phyloP scores from a whole-genome alignment of 441 rosid species.

The Pelargonium myrrhifolium region DNA sequence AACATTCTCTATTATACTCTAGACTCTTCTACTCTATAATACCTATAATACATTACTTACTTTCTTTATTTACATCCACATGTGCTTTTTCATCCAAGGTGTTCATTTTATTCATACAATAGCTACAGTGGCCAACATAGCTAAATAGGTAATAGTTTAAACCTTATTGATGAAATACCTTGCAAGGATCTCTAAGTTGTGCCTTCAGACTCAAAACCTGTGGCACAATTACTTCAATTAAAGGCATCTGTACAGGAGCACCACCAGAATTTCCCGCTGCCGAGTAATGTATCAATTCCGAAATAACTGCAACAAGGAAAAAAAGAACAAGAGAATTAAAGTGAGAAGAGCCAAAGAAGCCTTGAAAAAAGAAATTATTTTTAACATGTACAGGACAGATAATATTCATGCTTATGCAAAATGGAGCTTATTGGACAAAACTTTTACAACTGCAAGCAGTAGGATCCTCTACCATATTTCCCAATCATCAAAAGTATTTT shows the following conservation, averaged over 20 bases:
- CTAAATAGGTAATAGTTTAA: neutral
- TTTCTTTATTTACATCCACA: too few relatives aligned
- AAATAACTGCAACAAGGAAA: constrained; percentile 55
- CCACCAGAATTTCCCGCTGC: constrained; percentile 76
- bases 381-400: neutral
- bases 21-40: too few relatives aligned
- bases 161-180: constrained; percentile 43
- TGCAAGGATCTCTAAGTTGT: constrained; percentile 76
- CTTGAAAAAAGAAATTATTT: neutral
- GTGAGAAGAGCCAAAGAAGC: neutral
- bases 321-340: constrained; percentile 2
- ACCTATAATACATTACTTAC: too few relatives aligned
- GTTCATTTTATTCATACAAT: neutral
- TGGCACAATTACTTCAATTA: constrained; percentile 91
- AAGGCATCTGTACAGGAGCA: constrained; percentile 68
- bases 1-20: too few relatives aligned
- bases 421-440: neutral
- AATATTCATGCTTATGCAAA: neutral
- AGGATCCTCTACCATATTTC: neutral
- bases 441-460: neutral
- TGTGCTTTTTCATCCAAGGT: neutral
- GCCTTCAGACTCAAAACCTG: constrained; percentile 77
- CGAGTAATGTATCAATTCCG: constrained; percentile 89
- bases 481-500: too few relatives aligned
- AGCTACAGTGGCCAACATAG: constrained; percentile 3